Evolutionary conservation across 2,329 filamentous ascomycete genomes (phyloP), one percentile per base, ranked within the genome.

Genomic region (Clonostachys sp.): DNA sequence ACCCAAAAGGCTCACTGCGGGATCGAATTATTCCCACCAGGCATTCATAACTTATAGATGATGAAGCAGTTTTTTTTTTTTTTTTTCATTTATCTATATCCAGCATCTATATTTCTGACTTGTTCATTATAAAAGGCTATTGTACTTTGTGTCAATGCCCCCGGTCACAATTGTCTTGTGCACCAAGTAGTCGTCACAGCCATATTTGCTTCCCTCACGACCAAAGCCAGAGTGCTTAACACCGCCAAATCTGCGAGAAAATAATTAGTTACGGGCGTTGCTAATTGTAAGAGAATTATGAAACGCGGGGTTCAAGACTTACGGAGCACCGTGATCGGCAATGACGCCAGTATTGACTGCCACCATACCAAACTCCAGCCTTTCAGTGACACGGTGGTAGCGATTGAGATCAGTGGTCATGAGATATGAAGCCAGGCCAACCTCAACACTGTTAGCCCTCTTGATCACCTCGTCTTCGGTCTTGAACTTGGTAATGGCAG

Each of bases 141-240:
- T 30, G 24, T 30, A 30, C 24, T 30, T 30, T 30, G 24, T 71
- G 40, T 69, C 72, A 72, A 80, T 77, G 9, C 77, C 77, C 14
- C 78, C 78, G 48, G 67, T 73, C 12, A 77, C 70, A 36, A 71
- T 58, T 61, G 78, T 87, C 75, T 92, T 92, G 53, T 86, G 86
- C 39, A 80, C 69, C 61, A 85, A 76, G 62, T 90, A 92, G 67
- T 92, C 89, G 13, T 83, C 80, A 51, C 90, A 83, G 14, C 88
- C 88, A 50, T 91, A 87, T 62, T 83, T 79, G 53, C 84, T 86
- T 10, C 89, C 89, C 65, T 94, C 89, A 41, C 87, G 74, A 4
- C 89, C 89, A 57, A 91, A 91, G 1, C 89, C 89, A 57, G 83
- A 89, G 69, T 91, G 76, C 70, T 94, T 94, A 42, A 94, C 84